A percentile compares a stretch with the other conserved stretches of the same genome.
Evolutionary conservation across 192 early-diverging fungal genomes (phyloP).

Genomic region (Diversispora epigaea): DNA sequence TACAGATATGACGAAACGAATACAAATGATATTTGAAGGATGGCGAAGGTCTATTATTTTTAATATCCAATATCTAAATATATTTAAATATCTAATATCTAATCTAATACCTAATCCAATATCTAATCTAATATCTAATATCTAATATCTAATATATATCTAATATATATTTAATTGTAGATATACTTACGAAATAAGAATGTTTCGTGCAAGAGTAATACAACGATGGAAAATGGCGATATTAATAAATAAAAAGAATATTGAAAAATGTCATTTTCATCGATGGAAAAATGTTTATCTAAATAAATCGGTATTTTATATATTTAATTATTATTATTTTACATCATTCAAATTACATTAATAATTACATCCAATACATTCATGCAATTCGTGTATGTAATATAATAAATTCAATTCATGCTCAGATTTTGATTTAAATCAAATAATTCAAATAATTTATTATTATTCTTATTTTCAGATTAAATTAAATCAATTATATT

Average conservation of each 20-base stretch:
- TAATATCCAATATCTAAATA: background rate
- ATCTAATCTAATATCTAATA: background rate
- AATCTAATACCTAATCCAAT: background rate
- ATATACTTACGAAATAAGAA: slow-evolving; percentile 10
- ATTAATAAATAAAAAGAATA: background rate
- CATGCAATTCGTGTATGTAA: too few species aligned
- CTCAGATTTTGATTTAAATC: too few species aligned
- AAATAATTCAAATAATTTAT: too few species aligned
- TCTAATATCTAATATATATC: background rate
- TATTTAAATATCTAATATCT: background rate
- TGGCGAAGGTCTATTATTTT: background rate
- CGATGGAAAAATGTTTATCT: slow-evolving; percentile 7
- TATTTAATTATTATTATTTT: too few species aligned
- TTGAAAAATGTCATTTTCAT: background rate
- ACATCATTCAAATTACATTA: too few species aligned
- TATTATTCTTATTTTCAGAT: too few species aligned
- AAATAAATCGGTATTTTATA: background rate
- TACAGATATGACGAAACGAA: background rate
- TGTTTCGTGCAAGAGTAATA: background rate
- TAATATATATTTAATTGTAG: too few species aligned
- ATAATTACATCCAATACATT: too few species aligned
- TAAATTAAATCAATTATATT: too few species aligned
- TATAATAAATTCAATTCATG: too few species aligned
- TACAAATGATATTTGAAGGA: slow-evolving; percentile 3
- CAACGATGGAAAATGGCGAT: slow-evolving; percentile 5